Percentiles rank a stretch among this genome's conserved stretches.
These are phyloP conservation scores for Schizophyllum amplum DNA, from an alignment of 1,284 basidiomycete genomes.

Conservation along the genomic window DNA sequence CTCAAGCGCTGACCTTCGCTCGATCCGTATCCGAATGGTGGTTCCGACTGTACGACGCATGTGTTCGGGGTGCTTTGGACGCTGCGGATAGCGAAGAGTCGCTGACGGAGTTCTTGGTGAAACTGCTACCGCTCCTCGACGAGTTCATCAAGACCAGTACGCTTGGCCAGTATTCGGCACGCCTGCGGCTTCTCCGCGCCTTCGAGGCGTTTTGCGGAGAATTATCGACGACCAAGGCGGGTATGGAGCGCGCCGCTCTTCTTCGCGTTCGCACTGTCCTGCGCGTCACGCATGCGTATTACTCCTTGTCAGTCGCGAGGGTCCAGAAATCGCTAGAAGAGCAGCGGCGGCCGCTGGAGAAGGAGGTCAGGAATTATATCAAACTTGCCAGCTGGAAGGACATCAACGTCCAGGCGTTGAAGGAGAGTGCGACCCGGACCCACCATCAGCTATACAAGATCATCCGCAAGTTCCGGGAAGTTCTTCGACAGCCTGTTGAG, in stretches of 20 bases:
- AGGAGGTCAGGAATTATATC: slow-evolving; percentile 80
- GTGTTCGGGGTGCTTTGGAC: slow-evolving; percentile 58
- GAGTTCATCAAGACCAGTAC: slow-evolving; percentile 76
- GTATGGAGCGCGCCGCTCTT: slow-evolving; percentile 24
- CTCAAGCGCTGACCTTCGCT: slow-evolving; percentile 56
- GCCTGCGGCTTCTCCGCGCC: slow-evolving; percentile 64
- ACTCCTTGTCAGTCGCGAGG: slow-evolving; percentile 49
- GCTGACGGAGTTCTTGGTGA: slow-evolving; percentile 47
- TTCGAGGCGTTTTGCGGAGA: slow-evolving; percentile 50
- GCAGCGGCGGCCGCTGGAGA: slow-evolving; percentile 66
- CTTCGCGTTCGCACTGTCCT: slow-evolving; percentile 55
- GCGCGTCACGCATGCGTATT: slow-evolving; percentile 62
- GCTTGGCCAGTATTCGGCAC: slow-evolving; percentile 73
- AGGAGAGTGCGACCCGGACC: slow-evolving; percentile 85
- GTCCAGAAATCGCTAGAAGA: slow-evolving; percentile 46
- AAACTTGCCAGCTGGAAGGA: slow-evolving; percentile 99
- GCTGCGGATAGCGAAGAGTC: slow-evolving; percentile 30
- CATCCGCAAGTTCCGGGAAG: slow-evolving; percentile 87
- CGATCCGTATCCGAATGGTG: slow-evolving; percentile 78
- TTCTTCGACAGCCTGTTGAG: slow-evolving; percentile 69
- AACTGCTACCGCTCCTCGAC: slow-evolving; percentile 75
- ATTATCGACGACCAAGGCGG: slow-evolving; percentile 23
- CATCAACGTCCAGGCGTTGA: slow-evolving; percentile 90
- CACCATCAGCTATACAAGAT: slow-evolving; percentile 91
- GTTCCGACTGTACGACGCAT: slow-evolving; percentile 85